phyloP scores from a whole-genome alignment of 352 stramenopile species.

The Globisporangium irregulare region DNA sequence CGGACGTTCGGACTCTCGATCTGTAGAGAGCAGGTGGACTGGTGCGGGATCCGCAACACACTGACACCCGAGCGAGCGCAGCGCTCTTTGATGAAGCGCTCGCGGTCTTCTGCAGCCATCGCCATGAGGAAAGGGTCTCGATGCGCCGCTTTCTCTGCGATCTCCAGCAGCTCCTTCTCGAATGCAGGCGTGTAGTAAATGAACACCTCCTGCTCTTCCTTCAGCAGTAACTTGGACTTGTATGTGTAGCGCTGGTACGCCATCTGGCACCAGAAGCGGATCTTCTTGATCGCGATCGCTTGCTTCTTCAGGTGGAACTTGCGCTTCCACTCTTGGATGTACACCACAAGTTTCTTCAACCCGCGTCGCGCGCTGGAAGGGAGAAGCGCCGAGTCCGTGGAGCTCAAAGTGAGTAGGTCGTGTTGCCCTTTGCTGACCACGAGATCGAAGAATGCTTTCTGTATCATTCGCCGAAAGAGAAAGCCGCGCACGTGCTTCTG shows the following conservation, averaged over 20 bases:
- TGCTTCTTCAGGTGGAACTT: constrained; percentile 54
- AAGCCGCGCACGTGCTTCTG: constrained; percentile 62
- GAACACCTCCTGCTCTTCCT: constrained; percentile 59
- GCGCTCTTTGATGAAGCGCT: constrained; percentile 43
- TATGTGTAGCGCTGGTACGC: constrained; percentile 61
- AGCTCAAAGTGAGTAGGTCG: constrained; percentile 40
- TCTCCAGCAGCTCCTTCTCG: constrained; percentile 50
- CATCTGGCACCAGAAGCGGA: constrained; percentile 77
- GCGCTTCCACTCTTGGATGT: constrained; percentile 57
- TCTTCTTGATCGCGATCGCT: constrained; percentile 69
- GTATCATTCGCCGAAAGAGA: constrained; percentile 47
- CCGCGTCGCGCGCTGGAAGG: constrained; percentile 34
- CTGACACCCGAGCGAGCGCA: constrained; percentile 54
- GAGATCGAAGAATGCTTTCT: constrained; percentile 45
- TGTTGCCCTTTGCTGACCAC: constrained; percentile 43
- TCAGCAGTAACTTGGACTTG: constrained; percentile 48
- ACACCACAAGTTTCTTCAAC: constrained; percentile 45
- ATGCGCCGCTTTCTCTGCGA: constrained; percentile 44
- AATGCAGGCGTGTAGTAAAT: constrained; percentile 71
- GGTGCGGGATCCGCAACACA: constrained; percentile 40
- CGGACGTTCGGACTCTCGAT: constrained; percentile 24
- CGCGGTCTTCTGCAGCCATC: constrained; percentile 37
- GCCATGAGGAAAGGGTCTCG: constrained; percentile 67
- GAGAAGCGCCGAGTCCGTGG: constrained; percentile 27
- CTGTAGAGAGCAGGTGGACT: constrained; percentile 17